These are phyloP conservation scores for Iris macrosiphon DNA, from an alignment of 106 monocot genomes.

Conservation along the genomic window DNA sequence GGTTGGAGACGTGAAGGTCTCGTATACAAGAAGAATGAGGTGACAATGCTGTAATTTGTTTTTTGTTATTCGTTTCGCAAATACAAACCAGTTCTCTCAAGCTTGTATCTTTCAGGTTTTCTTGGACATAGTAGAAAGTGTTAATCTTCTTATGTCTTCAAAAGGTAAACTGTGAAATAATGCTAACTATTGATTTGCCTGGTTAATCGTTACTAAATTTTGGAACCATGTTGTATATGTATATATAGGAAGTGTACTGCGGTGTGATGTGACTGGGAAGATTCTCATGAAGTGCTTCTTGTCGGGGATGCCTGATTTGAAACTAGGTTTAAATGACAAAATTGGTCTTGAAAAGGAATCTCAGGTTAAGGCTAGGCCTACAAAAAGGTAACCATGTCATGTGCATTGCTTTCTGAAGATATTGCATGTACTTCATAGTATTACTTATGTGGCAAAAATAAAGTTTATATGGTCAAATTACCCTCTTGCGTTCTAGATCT, in stretches of 20 bases:
- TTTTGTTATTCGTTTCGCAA: background rate
- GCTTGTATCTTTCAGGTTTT: constrained; percentile 57
- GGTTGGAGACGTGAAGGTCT: constrained; percentile 99
- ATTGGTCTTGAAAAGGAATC: constrained; percentile 99
- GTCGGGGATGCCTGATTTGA: constrained; percentile 99
- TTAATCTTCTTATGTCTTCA: constrained; percentile 99
- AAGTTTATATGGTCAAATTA: too few relatives aligned
- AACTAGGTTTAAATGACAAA: constrained; percentile 95
- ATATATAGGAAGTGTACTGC: constrained; percentile 80
- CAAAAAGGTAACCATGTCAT: constrained; percentile 59
- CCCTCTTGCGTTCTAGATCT: too few relatives aligned
- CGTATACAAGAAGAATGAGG: constrained; percentile 98
- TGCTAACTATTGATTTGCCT: too few relatives aligned
- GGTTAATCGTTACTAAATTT: background rate
- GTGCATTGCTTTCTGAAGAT: background rate
- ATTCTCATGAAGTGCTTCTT: constrained; percentile 99
- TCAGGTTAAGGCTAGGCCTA: constrained; percentile 81
- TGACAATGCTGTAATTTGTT: constrained; percentile 10
- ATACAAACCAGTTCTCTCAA: background rate
- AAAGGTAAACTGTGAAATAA: constrained; percentile 52
- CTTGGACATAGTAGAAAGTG: constrained; percentile 99
- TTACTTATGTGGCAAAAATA: too few relatives aligned
- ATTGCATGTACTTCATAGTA: too few relatives aligned
- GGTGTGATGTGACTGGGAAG: constrained; percentile 99
- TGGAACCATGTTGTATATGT: constrained; percentile 2